Evolutionary conservation across 1,284 basidiomycete genomes (phyloP).

Genomic region (Cryptococcus wingfieldii): DNA sequence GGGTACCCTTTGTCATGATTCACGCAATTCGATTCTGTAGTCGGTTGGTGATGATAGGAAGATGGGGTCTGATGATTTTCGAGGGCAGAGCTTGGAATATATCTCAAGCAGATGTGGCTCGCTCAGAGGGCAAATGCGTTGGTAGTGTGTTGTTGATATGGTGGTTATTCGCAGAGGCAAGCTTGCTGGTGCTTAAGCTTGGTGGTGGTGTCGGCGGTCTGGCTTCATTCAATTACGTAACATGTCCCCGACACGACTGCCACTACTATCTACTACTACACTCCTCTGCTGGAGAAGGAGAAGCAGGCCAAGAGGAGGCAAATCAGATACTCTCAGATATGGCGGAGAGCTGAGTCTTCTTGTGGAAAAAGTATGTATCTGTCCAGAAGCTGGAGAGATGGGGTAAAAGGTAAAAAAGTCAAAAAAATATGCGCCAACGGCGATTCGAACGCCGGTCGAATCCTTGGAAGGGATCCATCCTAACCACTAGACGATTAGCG

Average conservation of each 20-base stretch:
- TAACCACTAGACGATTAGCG: conserved; percentile 10
- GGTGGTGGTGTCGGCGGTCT: too few relatives aligned
- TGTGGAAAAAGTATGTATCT: too few relatives aligned
- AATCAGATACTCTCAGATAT: too few relatives aligned
- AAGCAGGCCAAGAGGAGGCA: too few relatives aligned
- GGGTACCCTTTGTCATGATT: conserved; percentile 59
- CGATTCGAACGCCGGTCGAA: conserved; percentile 13
- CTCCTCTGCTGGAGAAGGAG: too few relatives aligned
- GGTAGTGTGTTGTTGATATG: not conserved
- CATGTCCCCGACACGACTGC: too few relatives aligned
- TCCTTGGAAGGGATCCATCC: conserved; percentile 11
- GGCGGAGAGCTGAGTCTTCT: too few relatives aligned
- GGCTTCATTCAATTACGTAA: too few relatives aligned
- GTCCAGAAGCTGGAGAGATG: too few relatives aligned
- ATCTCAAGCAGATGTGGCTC: not conserved
- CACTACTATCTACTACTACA: too few relatives aligned
- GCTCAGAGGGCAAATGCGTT: too few relatives aligned
- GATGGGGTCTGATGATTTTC: conserved; percentile 20
- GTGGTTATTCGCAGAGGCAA: not conserved
- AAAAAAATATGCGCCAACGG: conserved; percentile 10
- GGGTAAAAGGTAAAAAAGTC: not conserved
- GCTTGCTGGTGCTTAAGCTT: too few relatives aligned
- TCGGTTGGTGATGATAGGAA: conserved; percentile 33
- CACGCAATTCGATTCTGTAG: conserved; percentile 1
- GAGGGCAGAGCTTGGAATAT: conserved; percentile 1